Evolutionary conservation across 2,329 filamentous ascomycete genomes (phyloP), one percentile per base, ranked within the genome.

Genomic region (Pleoardoris graminearum): DNA sequence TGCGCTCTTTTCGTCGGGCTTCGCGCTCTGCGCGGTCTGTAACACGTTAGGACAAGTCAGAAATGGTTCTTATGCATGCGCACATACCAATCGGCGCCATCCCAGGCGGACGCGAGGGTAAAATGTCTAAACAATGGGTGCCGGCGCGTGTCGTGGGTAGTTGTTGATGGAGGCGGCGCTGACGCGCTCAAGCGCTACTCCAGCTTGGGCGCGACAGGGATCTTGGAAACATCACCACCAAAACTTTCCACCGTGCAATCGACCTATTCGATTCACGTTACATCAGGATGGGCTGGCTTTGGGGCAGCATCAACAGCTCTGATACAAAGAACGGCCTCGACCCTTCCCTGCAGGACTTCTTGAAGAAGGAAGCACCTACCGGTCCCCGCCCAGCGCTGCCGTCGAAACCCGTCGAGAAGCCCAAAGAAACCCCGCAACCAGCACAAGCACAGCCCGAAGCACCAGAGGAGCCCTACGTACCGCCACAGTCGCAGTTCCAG

Each of bases 281-380:
- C n/a, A n/a, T n/a, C n/a, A n/a, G 58, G 58, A 86, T 87, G 85
- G 82, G 84, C 64, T 87, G 85, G 85, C 80, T 86, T 56, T 86
- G 83, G 83, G 77, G 79, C 52, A 73, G 68, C 52, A 56, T 53
- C 36, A 58, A 57, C 46, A 63, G 66, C 58, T 71, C 80, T 63
- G 75, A 79, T 59, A 72, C 75, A 48, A 76, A 85, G 57, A 84
- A 90, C 63, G 86, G 89, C 63, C 85, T 97, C 64, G 91, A 96
- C 68, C 89, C 90, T 33, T 86, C 87, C 59, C 83, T 96, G 51
- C 88, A 88, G 67, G 88, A 93, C 60, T 96, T 92, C 73, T 85
- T 96, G 67, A 81, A 91, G 69, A 86, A 87, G 75, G 90, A 96
- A 78, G 87, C 89, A 22, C 88, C 90, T 27, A 78, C 87, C 63